These are phyloP conservation scores for Quercus wislizeni DNA, from an alignment of 306 rosid genomes.

Conservation along the genomic window DNA sequence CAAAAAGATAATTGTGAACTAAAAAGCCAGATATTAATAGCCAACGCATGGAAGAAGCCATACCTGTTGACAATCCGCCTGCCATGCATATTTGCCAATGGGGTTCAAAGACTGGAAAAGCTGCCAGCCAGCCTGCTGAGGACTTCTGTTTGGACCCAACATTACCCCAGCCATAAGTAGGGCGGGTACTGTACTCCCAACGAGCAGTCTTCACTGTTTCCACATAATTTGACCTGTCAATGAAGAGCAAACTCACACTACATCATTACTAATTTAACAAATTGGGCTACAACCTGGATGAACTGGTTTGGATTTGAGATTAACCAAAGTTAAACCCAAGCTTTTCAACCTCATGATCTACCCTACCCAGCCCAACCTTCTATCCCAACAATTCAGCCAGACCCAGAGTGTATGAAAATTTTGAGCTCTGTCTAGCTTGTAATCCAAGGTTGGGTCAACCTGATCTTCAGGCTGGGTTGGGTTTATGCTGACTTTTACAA, in stretches of 20 bases:
- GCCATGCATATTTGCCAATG: conserved; percentile 99
- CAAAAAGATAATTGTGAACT: conserved; percentile 6
- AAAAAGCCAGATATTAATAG: conserved; percentile 5
- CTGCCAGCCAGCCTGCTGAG: conserved; percentile 99
- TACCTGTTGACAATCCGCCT: conserved; percentile 89
- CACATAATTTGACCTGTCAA: conserved; percentile 70
- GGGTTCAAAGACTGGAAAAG: conserved; percentile 96
- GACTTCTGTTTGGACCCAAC: conserved; percentile 81
- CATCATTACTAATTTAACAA: conserved; percentile 13
- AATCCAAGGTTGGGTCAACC: no score
- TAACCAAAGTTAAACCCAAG: no score
- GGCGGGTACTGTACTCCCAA: conserved; percentile 91
- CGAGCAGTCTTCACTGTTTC: conserved; percentile 79
- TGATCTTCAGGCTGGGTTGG: no score
- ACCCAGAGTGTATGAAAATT: no score
- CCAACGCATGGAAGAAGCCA: conserved; percentile 25
- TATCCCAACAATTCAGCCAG: no score
- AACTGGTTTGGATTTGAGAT: no score
- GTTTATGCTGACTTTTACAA: no score
- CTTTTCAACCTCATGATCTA: no score
- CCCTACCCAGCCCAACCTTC: no score
- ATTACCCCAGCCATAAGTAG: conserved; percentile 95
- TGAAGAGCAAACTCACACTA: conserved; percentile 25
- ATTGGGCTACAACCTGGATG: no score
- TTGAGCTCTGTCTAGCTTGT: no score